These are phyloP conservation scores for Trypanosoma rangeli DNA, from an alignment of 208 protist species.

Conservation along the genomic window DNA sequence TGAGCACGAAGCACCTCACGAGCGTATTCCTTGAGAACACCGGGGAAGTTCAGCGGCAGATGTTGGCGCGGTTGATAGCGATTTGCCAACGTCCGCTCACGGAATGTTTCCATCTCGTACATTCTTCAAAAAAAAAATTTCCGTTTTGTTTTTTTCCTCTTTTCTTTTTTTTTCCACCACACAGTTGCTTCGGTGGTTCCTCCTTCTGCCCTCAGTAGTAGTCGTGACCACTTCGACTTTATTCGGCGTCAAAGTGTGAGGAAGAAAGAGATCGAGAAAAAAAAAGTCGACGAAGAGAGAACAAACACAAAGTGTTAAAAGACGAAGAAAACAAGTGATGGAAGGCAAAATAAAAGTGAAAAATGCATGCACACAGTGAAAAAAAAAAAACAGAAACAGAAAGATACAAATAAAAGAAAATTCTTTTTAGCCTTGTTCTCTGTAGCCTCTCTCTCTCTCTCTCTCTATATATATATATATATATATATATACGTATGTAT, in stretches of 20 bases:
- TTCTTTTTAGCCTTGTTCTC: conserved; percentile 12
- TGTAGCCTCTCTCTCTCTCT: conserved; percentile 2
- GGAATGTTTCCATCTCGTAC: conserved; percentile 59
- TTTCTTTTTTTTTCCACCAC: conserved; percentile 1
- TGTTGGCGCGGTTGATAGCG: conserved; percentile 87
- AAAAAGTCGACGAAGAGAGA: background rate
- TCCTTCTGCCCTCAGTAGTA: background rate
- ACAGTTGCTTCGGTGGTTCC: background rate
- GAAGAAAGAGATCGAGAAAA: conserved; percentile 1
- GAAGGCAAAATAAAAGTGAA: conserved; percentile 11
- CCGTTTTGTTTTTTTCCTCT: background rate
- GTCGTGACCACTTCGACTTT: background rate
- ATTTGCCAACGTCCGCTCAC: conserved; percentile 82
- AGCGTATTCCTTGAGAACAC: conserved; percentile 92
- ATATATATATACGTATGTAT: conserved; percentile 21
- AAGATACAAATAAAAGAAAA: conserved; percentile 15
- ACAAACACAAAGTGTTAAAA: too few relatives aligned
- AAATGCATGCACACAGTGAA: background rate
- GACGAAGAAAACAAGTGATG: too few relatives aligned
- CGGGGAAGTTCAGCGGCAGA: conserved; percentile 83
- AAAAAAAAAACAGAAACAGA: conserved; percentile 6
- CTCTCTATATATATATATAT: conserved; percentile 4
- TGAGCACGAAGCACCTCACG: conserved; percentile 92
- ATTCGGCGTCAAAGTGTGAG: background rate
- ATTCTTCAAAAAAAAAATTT: too few relatives aligned